Evolutionary conservation across 345 rosid species (phyloP).

Genomic region (Aegle marmelos): DNA sequence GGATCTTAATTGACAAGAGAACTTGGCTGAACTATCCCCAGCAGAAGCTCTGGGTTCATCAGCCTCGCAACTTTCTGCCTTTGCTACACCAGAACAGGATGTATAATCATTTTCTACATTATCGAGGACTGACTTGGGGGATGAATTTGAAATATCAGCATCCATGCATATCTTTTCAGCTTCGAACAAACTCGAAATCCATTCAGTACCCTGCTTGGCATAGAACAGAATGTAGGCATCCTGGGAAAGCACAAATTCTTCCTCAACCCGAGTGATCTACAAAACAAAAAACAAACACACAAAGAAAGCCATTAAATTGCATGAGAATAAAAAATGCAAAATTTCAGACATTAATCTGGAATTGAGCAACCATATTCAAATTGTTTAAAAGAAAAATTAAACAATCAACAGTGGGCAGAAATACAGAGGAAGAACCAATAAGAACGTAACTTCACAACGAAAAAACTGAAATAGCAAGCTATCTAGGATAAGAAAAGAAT

Average conservation of each 20-base stretch:
- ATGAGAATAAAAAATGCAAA: not conserved
- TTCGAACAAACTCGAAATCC: slow-evolving; percentile 63
- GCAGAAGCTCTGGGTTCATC: slow-evolving; percentile 28
- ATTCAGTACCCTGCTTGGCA: slow-evolving; percentile 62
- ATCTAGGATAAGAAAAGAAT: not conserved
- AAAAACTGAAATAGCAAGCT: not conserved
- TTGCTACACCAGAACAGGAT: slow-evolving; percentile 21
- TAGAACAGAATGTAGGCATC: slow-evolving; percentile 84
- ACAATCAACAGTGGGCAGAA: not conserved
- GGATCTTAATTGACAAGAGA: slow-evolving; percentile 10
- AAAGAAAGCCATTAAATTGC: not conserved
- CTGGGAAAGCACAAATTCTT: slow-evolving; percentile 58
- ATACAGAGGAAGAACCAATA: not conserved
- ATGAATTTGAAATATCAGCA: slow-evolving; percentile 29
- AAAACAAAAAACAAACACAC: slow-evolving; percentile 3
- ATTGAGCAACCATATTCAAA: not conserved
- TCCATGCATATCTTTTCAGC: slow-evolving; percentile 23
- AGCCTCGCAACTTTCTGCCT: slow-evolving; percentile 8
- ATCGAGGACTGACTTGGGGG: slow-evolving; percentile 82
- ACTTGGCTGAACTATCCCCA: slow-evolving; percentile 15
- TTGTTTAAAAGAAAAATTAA: not conserved
- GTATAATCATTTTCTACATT: slow-evolving; percentile 28
- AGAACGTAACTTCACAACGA: not conserved
- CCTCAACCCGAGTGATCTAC: slow-evolving; percentile 57
- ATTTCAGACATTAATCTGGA: not conserved